Conservation (phyloP, 371 early-diverging fungal genomes). For the Phascolomyces articulosus region DNA sequence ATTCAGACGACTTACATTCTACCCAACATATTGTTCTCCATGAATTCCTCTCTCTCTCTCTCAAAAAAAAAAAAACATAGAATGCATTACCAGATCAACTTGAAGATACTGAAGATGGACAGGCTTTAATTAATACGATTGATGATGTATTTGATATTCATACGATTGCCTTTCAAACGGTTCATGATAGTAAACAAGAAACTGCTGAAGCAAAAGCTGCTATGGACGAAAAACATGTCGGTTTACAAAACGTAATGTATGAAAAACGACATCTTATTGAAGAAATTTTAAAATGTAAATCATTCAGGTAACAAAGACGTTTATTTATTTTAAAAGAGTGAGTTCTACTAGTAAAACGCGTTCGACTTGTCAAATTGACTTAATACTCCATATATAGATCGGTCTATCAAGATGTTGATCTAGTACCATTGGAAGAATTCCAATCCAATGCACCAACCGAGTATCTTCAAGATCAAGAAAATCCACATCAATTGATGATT, state of each 20-base stretch:
- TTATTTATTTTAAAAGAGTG: too few relatives aligned
- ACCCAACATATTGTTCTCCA: too few relatives aligned
- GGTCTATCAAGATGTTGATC: slow-evolving; percentile 49
- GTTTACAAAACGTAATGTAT: slow-evolving; percentile 51
- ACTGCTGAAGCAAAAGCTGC: slow-evolving; percentile 42
- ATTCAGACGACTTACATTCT: too few relatives aligned
- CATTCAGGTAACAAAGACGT: slow-evolving; percentile 32
- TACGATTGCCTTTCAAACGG: slow-evolving; percentile 18
- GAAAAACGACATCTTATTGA: slow-evolving; percentile 51
- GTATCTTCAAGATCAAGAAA: slow-evolving; percentile 29
- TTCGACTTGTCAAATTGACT: too few relatives aligned
- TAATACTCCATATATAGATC: slow-evolving; percentile 43
- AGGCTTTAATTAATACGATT: slow-evolving; percentile 15
- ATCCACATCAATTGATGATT: slow-evolving; percentile 46
- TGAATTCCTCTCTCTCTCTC: too few relatives aligned
- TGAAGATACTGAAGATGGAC: slow-evolving; percentile 14
- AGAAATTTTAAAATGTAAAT: slow-evolving; percentile 46
- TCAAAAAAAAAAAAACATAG: too few relatives aligned
- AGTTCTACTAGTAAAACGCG: too few relatives aligned
- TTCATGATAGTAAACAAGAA: slow-evolving; percentile 38
- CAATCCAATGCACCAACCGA: slow-evolving; percentile 31
- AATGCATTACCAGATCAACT: not conserved
- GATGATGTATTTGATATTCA: slow-evolving; percentile 38
- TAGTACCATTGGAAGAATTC: slow-evolving; percentile 47
- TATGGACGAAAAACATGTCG: slow-evolving; percentile 46